A percentile compares a stretch with the other conserved stretches of the same genome.
Evolutionary conservation across 2,329 filamentous ascomycete genomes (phyloP).

Genomic region (Fusarium circinatum): DNA sequence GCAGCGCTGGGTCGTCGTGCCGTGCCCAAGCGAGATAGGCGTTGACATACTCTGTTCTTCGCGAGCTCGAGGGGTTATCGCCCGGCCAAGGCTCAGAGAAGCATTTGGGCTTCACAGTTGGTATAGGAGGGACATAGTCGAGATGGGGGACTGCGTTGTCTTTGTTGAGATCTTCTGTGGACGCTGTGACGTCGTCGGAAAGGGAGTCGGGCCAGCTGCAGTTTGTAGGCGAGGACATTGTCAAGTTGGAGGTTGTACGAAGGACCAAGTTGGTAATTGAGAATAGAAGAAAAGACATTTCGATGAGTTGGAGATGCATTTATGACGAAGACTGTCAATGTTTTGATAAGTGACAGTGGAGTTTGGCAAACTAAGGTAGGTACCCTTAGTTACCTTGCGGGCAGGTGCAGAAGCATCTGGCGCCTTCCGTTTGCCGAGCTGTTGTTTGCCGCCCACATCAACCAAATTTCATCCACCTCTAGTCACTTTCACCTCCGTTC

Average conservation of each 20-base stretch:
- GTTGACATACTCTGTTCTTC: neutral
- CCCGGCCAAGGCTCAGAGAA: neutral
- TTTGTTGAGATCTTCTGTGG: neutral
- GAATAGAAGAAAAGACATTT: neutral
- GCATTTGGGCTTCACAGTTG: neutral
- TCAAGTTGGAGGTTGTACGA: too few species aligned
- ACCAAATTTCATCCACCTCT: neutral
- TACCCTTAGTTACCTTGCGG: neutral
- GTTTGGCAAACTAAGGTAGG: neutral
- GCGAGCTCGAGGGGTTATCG: neutral
- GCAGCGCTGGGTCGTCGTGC: accelerated
- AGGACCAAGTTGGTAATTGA: neutral
- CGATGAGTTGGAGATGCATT: neutral
- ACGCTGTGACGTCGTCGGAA: too few species aligned
- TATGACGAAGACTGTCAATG: too few species aligned
- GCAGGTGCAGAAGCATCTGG: neutral
- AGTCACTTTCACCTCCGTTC: neutral
- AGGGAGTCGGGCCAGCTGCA: neutral
- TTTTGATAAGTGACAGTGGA: neutral
- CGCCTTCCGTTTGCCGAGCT: neutral
- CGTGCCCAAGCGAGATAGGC: neutral
- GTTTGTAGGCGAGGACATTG: neutral
- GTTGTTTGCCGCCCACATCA: neutral
- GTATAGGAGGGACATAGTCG: neutral
- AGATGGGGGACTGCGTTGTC: neutral